A percentile compares a stretch with the other conserved stretches of the same genome.
These are phyloP conservation scores for Mucor lusitanicus DNA, from an alignment of 371 early-diverging fungal genomes.

Conservation along the genomic window DNA sequence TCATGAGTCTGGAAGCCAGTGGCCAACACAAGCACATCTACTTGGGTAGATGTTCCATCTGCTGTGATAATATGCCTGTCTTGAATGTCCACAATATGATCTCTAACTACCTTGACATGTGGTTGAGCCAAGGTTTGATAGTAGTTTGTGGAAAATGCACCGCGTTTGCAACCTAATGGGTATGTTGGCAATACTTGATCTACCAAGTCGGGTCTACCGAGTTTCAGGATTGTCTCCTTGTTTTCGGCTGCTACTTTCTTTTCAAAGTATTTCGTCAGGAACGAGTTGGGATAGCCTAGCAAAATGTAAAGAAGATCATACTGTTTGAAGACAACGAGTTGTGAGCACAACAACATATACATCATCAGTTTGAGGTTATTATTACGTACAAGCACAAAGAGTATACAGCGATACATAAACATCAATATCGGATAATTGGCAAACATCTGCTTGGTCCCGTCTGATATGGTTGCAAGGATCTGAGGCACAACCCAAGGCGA, in stretches of 20 bases:
- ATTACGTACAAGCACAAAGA: constrained; percentile 20
- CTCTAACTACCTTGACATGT: not conserved
- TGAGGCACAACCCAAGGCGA: constrained; percentile 41
- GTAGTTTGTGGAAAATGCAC: constrained; percentile 51
- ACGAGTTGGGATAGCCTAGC: not conserved
- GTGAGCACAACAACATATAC: no score
- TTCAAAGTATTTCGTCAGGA: not conserved
- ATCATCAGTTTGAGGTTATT: no score
- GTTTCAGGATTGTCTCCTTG: not conserved
- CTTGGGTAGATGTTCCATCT: not conserved
- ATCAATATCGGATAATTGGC: constrained; percentile 32
- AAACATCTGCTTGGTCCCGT: not conserved
- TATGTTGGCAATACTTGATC: constrained; percentile 47
- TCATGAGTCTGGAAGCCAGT: not conserved
- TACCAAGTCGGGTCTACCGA: constrained; percentile 29
- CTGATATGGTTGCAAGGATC: not conserved
- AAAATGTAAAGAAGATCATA: not conserved
- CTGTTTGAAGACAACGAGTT: not conserved
- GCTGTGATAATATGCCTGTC: not conserved
- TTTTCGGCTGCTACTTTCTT: constrained; percentile 4
- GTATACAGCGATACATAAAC: constrained; percentile 36
- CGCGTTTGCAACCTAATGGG: constrained; percentile 59
- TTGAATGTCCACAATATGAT: not conserved
- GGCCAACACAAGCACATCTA: not conserved
- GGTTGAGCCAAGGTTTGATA: constrained; percentile 29